A percentile compares a stretch with the other conserved stretches of the same genome.
Evolutionary conservation across 225 moss, liverwort and hornwort genomes (phyloP).

Genomic region (Polytrichum formosum): DNA sequence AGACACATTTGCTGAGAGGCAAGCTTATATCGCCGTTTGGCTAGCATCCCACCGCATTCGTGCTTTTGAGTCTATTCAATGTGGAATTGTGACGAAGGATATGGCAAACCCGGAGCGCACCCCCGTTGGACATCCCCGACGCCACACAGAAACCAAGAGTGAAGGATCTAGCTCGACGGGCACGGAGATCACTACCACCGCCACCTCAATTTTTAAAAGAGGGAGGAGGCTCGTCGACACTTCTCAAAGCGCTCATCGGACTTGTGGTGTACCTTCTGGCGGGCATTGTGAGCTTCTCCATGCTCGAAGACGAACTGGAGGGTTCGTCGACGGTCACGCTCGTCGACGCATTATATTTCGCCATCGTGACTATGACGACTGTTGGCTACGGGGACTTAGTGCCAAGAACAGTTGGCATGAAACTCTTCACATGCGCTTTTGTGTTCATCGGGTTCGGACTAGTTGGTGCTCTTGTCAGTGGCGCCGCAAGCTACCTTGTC

Average conservation of each 20-base stretch:
- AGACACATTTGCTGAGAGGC: too few species aligned
- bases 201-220: neutral
- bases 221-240: conserved; percentile 3
- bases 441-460: conserved; percentile 68
- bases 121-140: neutral
- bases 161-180: neutral
- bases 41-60: too few species aligned
- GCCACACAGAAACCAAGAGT: neutral
- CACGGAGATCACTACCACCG: neutral
- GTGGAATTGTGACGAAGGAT: neutral
- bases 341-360: conserved; percentile 53
- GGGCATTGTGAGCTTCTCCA: conserved; percentile 15
- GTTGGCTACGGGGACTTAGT: conserved; percentile 58
- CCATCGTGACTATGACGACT: conserved; percentile 58
- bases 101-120: conserved; percentile 11
- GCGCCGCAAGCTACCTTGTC: conserved; percentile 64
- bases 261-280: conserved; percentile 9
- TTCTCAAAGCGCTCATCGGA: conserved; percentile 10
- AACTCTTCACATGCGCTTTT: conserved; percentile 72
- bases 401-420: conserved; percentile 29
- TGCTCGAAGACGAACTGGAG: conserved; percentile 3
- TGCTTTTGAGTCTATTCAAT: too few species aligned
- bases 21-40: too few species aligned
- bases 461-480: conserved; percentile 56
- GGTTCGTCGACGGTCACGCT: conserved; percentile 25